Percentiles rank a stretch among this genome's conserved stretches.
Conservation (phyloP, 148 eudicot species). For the Selenicereus undatus region DNA sequence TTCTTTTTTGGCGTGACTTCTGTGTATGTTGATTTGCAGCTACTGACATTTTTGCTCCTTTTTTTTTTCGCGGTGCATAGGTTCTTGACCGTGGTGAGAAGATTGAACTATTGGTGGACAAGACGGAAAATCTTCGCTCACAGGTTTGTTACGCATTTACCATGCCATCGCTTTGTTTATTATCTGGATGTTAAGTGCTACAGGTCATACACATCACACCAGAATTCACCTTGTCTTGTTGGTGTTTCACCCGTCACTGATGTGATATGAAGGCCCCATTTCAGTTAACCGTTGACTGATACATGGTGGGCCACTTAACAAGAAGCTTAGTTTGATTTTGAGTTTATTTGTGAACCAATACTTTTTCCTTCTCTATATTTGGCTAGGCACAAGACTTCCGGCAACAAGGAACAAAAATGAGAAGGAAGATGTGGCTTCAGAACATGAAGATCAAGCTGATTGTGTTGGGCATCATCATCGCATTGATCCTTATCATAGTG, state of each 20-base stretch:
- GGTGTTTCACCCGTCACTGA: background rate
- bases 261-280: background rate
- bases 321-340: background rate
- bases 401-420: conserved; percentile 43
- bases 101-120: conserved; percentile 53
- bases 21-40: conserved; percentile 1
- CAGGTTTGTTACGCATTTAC: conserved; percentile 33
- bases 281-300: background rate
- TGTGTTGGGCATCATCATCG: conserved; percentile 46
- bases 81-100: conserved; percentile 58
- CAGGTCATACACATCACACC: background rate
- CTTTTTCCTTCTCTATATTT: background rate
- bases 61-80: conserved; percentile 3
- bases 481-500: conserved; percentile 47
- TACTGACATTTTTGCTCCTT: background rate
- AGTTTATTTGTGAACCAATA: background rate
- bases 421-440: conserved; percentile 57
- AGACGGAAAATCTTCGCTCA: conserved; percentile 49
- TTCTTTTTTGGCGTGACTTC: background rate
- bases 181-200: background rate
- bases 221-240: background rate
- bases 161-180: background rate
- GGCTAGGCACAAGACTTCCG: conserved; percentile 48
- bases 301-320: background rate
- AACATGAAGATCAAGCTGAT: conserved; percentile 56